Percentiles rank a stretch among this genome's conserved stretches.
phyloP scores from a whole-genome alignment of 768 basidiomycete genomes.

The Collybia sp. region DNA sequence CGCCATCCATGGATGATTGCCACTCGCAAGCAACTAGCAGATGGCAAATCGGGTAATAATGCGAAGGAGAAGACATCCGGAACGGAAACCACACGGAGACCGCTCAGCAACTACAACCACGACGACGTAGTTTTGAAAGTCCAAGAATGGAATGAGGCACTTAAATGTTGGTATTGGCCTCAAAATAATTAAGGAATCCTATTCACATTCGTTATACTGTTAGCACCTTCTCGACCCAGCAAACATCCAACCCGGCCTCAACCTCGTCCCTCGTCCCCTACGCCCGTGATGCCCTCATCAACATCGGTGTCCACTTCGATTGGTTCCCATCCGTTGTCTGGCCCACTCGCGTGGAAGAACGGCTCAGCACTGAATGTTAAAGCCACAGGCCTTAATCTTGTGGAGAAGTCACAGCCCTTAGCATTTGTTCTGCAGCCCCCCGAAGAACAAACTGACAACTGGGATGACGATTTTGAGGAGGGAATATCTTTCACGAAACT shows the following conservation, averaged over 20 bases:
- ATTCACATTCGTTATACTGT: conserved; percentile 3
- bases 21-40: conserved; percentile 67
- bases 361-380: conserved; percentile 26
- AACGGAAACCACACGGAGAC: conserved; percentile 34
- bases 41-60: conserved; percentile 31
- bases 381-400: conserved; percentile 32
- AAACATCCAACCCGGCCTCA: conserved; percentile 53
- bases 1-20: conserved; percentile 96
- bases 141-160: conserved; percentile 98
- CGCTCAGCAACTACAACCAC: conserved; percentile 78
- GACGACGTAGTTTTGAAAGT: conserved; percentile 94
- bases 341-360: conserved; percentile 29
- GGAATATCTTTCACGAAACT: conserved; percentile 86
- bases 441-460: conserved; percentile 90
- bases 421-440: conserved; percentile 66
- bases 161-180: conserved; percentile 61
- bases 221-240: conserved; percentile 72
- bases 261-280: conserved; percentile 40
- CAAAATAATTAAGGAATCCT: conserved; percentile 6
- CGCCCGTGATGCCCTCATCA: conserved; percentile 35
- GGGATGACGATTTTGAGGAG: conserved; percentile 98
- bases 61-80: conserved; percentile 27
- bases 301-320: conserved; percentile 18
- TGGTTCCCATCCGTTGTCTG: conserved; percentile 21
- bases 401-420: conserved; percentile 56